A percentile compares a stretch with the other conserved stretches of the same genome.
phyloP scores from a whole-genome alignment of 2,329 filamentous ascomycete species.

The Monilinia fructigena region DNA sequence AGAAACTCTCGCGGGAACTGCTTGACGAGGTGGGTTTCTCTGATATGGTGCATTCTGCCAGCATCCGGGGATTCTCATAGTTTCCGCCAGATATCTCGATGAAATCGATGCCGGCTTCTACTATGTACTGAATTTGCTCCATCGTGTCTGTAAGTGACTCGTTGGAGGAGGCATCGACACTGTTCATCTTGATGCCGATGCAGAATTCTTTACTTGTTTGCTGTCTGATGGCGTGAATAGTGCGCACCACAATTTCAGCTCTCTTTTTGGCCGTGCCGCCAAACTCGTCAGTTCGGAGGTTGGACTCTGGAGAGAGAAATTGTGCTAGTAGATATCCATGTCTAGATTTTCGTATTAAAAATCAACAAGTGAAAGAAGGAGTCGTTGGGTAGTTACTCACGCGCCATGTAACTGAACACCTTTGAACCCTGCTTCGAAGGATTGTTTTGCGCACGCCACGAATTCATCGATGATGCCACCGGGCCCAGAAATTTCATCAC shows the following conservation, averaged over 20 bases:
- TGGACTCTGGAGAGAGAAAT: conserved; percentile 67
- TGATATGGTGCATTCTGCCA: conserved; percentile 20
- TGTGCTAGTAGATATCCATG: conserved; percentile 73
- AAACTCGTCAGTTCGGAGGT: conserved; percentile 65
- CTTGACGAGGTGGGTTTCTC: conserved; percentile 40
- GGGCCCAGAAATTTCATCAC: conserved; percentile 52
- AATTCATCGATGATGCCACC: conserved; percentile 44
- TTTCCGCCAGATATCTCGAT: conserved; percentile 65
- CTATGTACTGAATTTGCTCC: conserved; percentile 55
- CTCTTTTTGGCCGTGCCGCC: conserved; percentile 72
- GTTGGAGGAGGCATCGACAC: conserved; percentile 49
- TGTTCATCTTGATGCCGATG: conserved; percentile 57
- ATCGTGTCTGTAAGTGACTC: conserved; percentile 52
- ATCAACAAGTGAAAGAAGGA: conserved; percentile 41
- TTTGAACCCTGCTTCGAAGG: conserved; percentile 51
- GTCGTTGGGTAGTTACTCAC: conserved; percentile 33
- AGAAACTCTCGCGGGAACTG: conserved; percentile 62
- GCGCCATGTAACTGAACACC: conserved; percentile 50
- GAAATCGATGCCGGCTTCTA: conserved; percentile 58
- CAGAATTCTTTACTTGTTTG: conserved; percentile 43
- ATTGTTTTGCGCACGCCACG: conserved; percentile 51
- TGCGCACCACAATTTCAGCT: conserved; percentile 63
- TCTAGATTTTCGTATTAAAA: conserved; percentile 19
- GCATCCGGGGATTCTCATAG: conserved; percentile 50
- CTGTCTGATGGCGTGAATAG: conserved; percentile 59